Percentiles rank a stretch among this genome's conserved stretches.
These are phyloP conservation scores for Pyrrhoderma lamaoense DNA, from an alignment of 1,284 basidiomycete genomes.

Conservation along the genomic window DNA sequence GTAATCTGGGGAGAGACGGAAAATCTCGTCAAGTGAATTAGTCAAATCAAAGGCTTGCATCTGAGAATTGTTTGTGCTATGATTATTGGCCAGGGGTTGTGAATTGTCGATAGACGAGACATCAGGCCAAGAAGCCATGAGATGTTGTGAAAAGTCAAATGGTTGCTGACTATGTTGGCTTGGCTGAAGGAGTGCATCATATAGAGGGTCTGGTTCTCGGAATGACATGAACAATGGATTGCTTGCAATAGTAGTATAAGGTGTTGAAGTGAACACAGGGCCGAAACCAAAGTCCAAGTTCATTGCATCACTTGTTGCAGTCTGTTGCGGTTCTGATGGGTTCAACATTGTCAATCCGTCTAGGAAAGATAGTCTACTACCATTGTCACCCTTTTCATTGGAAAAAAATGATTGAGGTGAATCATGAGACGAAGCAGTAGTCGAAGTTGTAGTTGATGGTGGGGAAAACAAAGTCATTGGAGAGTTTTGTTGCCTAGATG, in stretches of 20 bases:
- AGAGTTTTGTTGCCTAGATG: slow-evolving; percentile 20
- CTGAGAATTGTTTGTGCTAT: too few relatives aligned
- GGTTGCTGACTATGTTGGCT: slow-evolving; percentile 1
- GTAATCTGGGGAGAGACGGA: slow-evolving; percentile 33
- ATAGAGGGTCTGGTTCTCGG: slow-evolving; percentile 43
- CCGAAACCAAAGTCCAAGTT: slow-evolving; percentile 53
- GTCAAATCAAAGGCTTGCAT: slow-evolving; percentile 18
- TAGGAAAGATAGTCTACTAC: slow-evolving; percentile 61
- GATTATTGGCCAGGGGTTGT: too few relatives aligned
- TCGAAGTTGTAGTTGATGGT: slow-evolving; percentile 25
- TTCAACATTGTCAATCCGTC: slow-evolving; percentile 55
- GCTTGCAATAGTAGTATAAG: slow-evolving; percentile 68
- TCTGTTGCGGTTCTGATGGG: slow-evolving; percentile 40
- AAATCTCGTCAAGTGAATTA: slow-evolving; percentile 46
- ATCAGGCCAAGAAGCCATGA: slow-evolving; percentile 29
- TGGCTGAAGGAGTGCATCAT: background rate
- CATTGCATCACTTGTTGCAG: slow-evolving; percentile 44
- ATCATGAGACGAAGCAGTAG: slow-evolving; percentile 27
- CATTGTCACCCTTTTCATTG: slow-evolving; percentile 37
- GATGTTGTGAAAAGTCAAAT: slow-evolving; percentile 15
- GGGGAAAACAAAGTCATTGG: slow-evolving; percentile 19
- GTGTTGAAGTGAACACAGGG: slow-evolving; percentile 25
- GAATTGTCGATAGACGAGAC: slow-evolving; percentile 29
- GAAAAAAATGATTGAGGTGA: slow-evolving; percentile 24
- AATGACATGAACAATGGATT: slow-evolving; percentile 79